Conservation (phyloP, 164 flowering plant genomes). For the Vitis rotundifolia region DNA sequence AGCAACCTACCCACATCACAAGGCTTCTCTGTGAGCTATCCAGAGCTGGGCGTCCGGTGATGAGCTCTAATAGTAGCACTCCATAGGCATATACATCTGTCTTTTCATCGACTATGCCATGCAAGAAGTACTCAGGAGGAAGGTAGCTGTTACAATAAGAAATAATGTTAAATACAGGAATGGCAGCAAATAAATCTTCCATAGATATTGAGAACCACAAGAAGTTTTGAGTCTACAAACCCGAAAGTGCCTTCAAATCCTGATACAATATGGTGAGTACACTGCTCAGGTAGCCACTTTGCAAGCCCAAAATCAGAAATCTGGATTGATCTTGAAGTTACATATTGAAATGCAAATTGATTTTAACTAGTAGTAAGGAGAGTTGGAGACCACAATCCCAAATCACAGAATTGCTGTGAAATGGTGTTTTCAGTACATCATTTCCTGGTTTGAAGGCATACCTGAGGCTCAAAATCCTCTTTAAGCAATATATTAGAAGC, state of each 20-base stretch:
- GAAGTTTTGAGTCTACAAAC: slow-evolving; percentile 34
- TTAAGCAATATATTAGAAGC: slow-evolving; percentile 86
- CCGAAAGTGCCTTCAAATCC: slow-evolving; percentile 82
- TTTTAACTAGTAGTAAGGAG: neutral
- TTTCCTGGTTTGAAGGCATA: slow-evolving; percentile 11
- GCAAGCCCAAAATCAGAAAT: slow-evolving; percentile 81
- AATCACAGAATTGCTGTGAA: neutral
- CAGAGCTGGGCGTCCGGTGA: slow-evolving; percentile 75
- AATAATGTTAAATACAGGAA: neutral
- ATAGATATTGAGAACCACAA: neutral
- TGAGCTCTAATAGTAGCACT: slow-evolving; percentile 79
- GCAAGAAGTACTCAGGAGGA: slow-evolving; percentile 94
- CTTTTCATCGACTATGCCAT: slow-evolving; percentile 92
- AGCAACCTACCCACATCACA: slow-evolving; percentile 80
- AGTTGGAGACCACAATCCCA: neutral
- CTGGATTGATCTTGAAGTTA: slow-evolving; percentile 28
- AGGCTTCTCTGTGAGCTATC: slow-evolving; percentile 74
- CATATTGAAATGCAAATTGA: neutral
- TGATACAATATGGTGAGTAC: slow-evolving; percentile 68
- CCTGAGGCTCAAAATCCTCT: slow-evolving; percentile 89
- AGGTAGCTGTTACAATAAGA: slow-evolving; percentile 62
- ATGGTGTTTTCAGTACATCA: too few species aligned
- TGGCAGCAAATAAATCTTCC: neutral
- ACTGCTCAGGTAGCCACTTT: slow-evolving; percentile 84
- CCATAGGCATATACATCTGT: slow-evolving; percentile 92